Base-by-base conservation (phyloP, 495 filamentous ascomycete genomes). In the Articulospora tetracladia region DNA sequence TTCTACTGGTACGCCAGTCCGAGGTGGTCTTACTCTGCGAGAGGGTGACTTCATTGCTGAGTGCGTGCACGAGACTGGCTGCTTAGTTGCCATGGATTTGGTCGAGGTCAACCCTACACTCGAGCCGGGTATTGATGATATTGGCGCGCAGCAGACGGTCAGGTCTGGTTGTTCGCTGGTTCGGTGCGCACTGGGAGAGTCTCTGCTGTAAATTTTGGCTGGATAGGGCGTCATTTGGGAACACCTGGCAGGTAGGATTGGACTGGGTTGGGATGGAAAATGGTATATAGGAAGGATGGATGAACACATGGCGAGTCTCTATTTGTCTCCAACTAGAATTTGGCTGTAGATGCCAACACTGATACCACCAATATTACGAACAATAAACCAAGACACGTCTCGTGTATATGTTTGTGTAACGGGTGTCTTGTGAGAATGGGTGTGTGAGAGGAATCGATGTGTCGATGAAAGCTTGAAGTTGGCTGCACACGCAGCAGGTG, bases 11-110 rank as follows among this genome's bases (percentile, higher is more conserved):
- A 99, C 94, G 12, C 92, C 94, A 0, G 94, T 99, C 25, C 81
- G 95, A 67, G 94, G 94, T n/a, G 94, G 94, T 0, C 71, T 99
- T 73, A 99, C 95, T 17, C 79, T 99, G 65, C 82, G 94, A 44
- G 94, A 99, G 77, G 94, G 95, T 46, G 95, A 98, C 70, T 99
- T 88, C 77, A 99, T 99, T 74, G 95, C 92, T 66, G 94, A 99
- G 76, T 91, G 87, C 66, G 91, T 99, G 28, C 92, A 96, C 70
- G 85, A 93, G 78, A 97, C 93, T 1, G 95, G 95, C 24, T 92
- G 86, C 68, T 72, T 98, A 59, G 80, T 98, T 7, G 92, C 93
- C 13, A 85, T 99, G 76, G 94, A 99, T 72, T 76, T 99, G 70
- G 95, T 88, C 60, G 94, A 99, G 75, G 95, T 99, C 58, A 99